Conservation (phyloP, 305 asterid species). For the Solanum hybrid region DNA sequence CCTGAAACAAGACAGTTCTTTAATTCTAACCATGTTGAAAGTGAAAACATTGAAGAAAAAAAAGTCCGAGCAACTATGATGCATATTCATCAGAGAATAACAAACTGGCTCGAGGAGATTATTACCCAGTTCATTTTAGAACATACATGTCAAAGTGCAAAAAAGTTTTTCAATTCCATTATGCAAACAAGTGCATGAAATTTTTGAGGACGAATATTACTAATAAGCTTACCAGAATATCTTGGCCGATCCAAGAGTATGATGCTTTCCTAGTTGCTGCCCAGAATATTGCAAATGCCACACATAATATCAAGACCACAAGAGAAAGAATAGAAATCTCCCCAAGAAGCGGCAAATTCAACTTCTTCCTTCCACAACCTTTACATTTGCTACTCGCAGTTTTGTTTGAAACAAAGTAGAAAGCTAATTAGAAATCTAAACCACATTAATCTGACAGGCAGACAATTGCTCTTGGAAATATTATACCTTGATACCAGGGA, state of each 20-base stretch:
- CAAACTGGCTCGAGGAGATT: background rate
- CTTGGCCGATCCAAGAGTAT: conserved; percentile 97
- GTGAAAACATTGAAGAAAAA: background rate
- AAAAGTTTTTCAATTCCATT: background rate
- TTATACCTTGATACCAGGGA: conserved; percentile 69
- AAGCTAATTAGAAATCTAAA: background rate
- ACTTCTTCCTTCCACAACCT: conserved; percentile 46
- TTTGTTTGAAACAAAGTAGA: conserved; percentile 2
- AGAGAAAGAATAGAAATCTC: conserved; percentile 69
- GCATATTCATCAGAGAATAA: background rate
- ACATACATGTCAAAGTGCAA: background rate
- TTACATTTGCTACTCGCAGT: conserved; percentile 66
- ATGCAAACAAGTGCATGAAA: background rate
- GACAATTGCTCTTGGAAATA: background rate
- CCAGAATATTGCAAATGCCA: conserved; percentile 77
- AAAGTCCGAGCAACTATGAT: background rate
- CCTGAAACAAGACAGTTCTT: conserved; percentile 42
- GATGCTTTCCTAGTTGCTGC: conserved; percentile 78
- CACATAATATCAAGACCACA: conserved; percentile 53
- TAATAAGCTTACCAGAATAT: conserved; percentile 68
- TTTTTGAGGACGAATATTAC: background rate
- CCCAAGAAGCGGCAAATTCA: conserved; percentile 72
- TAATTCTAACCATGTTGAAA: background rate
- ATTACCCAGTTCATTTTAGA: background rate
- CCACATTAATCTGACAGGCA: background rate